phyloP scores from a whole-genome alignment of 2,329 filamentous ascomycete genomes.

The Aspergillus ochraceus region DNA sequence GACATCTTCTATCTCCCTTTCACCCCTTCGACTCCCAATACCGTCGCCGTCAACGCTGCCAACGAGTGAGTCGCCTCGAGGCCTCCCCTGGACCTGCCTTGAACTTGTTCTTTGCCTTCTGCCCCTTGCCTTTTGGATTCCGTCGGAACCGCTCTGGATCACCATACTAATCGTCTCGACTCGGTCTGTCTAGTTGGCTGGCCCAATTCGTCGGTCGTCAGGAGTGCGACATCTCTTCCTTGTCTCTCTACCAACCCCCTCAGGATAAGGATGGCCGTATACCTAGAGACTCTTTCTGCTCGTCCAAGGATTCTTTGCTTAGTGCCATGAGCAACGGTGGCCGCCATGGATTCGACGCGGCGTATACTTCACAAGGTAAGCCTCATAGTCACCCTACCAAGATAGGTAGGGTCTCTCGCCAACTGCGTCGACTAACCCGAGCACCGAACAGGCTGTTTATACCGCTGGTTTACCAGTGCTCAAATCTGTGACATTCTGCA shows the following conservation, averaged over 20 bases:
- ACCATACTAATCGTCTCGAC: slow-evolving; percentile 13
- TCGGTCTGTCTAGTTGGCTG: slow-evolving; percentile 32
- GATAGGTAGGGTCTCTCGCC: neutral
- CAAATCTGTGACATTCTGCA: slow-evolving; percentile 49
- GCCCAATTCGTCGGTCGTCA: slow-evolving; percentile 35
- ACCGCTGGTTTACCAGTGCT: slow-evolving; percentile 43
- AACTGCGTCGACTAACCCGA: slow-evolving; percentile 10
- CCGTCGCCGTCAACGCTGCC: slow-evolving; percentile 7
- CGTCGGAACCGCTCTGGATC: neutral
- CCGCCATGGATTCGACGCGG: slow-evolving; percentile 41
- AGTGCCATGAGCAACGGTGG: slow-evolving; percentile 44
- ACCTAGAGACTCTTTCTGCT: slow-evolving; percentile 29
- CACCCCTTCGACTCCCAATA: slow-evolving; percentile 21
- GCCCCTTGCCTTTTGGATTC: neutral
- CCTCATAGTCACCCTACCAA: neutral
- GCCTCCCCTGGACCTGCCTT: neutral
- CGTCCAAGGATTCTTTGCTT: slow-evolving; percentile 36
- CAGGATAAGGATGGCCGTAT: slow-evolving; percentile 14
- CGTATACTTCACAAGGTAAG: slow-evolving; percentile 40
- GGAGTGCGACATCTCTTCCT: slow-evolving; percentile 38
- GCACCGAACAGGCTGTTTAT: slow-evolving; percentile 37
- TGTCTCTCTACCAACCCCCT: slow-evolving; percentile 36
- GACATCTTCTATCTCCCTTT: slow-evolving; percentile 41
- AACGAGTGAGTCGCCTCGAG: slow-evolving; percentile 23
- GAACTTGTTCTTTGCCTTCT: neutral